Conservation (phyloP, 73 alveolate species). For the Blepharisma stoltei region DNA sequence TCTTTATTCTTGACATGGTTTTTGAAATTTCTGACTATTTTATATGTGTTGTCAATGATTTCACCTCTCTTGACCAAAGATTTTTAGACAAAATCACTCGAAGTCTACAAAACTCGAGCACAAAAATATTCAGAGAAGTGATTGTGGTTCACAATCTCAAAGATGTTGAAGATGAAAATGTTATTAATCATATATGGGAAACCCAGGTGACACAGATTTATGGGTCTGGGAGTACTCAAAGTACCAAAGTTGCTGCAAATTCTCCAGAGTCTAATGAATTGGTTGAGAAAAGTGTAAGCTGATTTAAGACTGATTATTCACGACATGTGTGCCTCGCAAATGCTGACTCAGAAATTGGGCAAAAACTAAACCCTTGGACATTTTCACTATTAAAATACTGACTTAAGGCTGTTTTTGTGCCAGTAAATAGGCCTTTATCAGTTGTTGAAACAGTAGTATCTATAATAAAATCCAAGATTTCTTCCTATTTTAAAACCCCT, state of each 20-base stretch:
- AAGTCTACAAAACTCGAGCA: constrained; percentile 20
- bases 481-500: too few relatives aligned
- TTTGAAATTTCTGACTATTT: constrained; percentile 43
- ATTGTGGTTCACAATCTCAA: constrained; percentile 46
- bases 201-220: constrained; percentile 35
- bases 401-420: constrained; percentile 30
- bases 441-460: too few relatives aligned
- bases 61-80: constrained; percentile 43
- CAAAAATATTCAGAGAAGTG: constrained; percentile 37
- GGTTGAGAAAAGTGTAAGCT: constrained; percentile 39
- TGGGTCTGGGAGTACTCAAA: background rate
- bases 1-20: constrained; percentile 34
- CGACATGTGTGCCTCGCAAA: constrained; percentile 52
- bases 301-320: constrained; percentile 50
- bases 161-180: constrained; percentile 37
- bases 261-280: constrained; percentile 30
- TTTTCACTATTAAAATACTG: constrained; percentile 42
- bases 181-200: constrained; percentile 38
- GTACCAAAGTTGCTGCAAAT: constrained; percentile 28
- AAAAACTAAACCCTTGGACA: constrained; percentile 39
- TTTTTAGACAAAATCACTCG: constrained; percentile 34
- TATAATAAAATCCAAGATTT: too few relatives aligned
- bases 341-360: constrained; percentile 45
- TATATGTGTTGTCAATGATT: constrained; percentile 46
- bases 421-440: too few relatives aligned